Evolutionary conservation across 441 rosid species (phyloP), one percentile per base, ranked within the genome.

Genomic region (Erysimum pusillum): DNA sequence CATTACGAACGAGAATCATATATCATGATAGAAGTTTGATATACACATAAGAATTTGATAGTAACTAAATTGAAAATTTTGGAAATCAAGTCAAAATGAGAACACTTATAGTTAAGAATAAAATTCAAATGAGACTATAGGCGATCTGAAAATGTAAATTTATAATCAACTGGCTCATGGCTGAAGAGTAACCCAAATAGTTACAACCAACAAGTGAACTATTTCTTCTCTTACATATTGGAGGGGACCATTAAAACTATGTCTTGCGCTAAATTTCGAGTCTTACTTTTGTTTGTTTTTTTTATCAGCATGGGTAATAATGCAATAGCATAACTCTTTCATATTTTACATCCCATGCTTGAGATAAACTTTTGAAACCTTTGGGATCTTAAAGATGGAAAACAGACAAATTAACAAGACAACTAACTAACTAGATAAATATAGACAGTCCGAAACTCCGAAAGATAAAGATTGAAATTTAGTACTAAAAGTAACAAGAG

Each of bases 201-300:
- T 52, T 61, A 73, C 78, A 79, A 79, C 73, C 62, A 67, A 73
- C 81, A 73, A 78, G 75, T 67, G 78, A 78, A 67, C 32, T 69
- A 10, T 62, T 25, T 10, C 35, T 45, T 67, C 64, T 60, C 59
- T 72, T 42, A 73, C 74, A 78, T 3, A 42, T 73, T 35, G 59
- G n/a, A 67, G 74, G 78, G 81, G 81, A 78, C 78, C 75, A 78
- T 61, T 61, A 6, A 61, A 70, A 57, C 22, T 68, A 63, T 63
- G 15, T 69, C 59, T 76, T 35, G 25, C 41, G 25, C 48, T 25
- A 63, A 63, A 46, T 53, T 63, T 62, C 17, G 45, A 46, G 22
- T 11, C 4, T 6, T 8, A 17, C 34, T 42, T 66, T 20, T 51
- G 4, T 45, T 42, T 11, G n/a, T 42, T 44, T 14, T 13, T 31